phyloP scores from a whole-genome alignment of 164 flowering plant species.

The Stephania cephalantha region DNA sequence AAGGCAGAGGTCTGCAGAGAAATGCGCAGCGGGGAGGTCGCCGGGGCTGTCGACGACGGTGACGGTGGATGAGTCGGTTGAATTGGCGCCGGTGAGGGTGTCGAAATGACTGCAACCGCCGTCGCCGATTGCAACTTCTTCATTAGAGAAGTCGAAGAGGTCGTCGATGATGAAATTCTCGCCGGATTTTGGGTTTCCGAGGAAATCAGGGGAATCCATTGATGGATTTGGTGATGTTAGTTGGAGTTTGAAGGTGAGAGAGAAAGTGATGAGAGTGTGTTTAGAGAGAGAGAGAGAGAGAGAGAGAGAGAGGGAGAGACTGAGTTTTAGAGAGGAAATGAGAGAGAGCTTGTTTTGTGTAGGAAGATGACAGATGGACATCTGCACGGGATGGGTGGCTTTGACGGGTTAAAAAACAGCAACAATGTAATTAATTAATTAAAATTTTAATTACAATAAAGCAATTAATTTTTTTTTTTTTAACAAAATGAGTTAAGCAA shows the following conservation, averaged over 20 bases:
- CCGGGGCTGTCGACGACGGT: constrained; percentile 56
- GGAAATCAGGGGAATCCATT: constrained; percentile 44
- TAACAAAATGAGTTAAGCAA: not conserved
- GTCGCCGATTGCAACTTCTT: constrained; percentile 25
- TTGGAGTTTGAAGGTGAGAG: not conserved
- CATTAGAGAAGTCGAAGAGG: constrained; percentile 72
- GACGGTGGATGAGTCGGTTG: constrained; percentile 53
- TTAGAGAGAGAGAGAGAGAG: not conserved
- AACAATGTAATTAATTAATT: not conserved
- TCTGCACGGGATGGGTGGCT: constrained; percentile 49
- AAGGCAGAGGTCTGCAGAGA: constrained; percentile 32
- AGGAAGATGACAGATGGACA: constrained; percentile 57
- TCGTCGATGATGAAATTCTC: constrained; percentile 75
- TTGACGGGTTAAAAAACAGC: constrained; percentile 31
- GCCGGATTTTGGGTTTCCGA: constrained; percentile 21
- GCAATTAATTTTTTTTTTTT: constrained; percentile 3
- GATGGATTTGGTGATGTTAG: not conserved
- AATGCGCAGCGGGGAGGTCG: constrained; percentile 31
- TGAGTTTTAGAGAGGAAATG: not conserved
- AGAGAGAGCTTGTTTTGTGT: constrained; percentile 39
- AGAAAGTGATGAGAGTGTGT: not conserved
- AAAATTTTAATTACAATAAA: not conserved
- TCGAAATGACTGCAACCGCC: constrained; percentile 16
- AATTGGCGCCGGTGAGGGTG: constrained; percentile 21
- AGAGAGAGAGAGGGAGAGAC: not conserved